These are phyloP conservation scores for Apiospora rasikravindrae DNA, from an alignment of 2,329 filamentous ascomycete species.

Conservation along the genomic window DNA sequence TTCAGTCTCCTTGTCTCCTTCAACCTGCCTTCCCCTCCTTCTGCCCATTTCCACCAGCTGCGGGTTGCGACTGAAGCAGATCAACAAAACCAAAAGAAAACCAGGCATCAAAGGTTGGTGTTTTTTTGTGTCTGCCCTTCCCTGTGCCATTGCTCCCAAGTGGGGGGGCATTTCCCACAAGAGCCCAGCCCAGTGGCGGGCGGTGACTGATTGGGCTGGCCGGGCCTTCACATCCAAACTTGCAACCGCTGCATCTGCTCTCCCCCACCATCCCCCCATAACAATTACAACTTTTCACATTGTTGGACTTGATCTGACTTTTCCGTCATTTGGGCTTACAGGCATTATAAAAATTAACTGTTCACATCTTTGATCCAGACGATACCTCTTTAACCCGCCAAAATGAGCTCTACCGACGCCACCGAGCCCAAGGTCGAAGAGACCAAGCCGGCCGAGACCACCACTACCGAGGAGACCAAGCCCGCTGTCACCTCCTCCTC, in stretches of 20 bases:
- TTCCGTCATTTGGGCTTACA: background rate
- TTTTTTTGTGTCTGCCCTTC: background rate
- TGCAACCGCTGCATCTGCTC: background rate
- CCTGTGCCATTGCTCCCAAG: background rate
- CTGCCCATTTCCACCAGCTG: background rate
- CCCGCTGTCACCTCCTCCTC: constrained; percentile 60
- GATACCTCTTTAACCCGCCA: constrained; percentile 30
- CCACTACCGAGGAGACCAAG: constrained; percentile 42
- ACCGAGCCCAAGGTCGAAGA: constrained; percentile 61
- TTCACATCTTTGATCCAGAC: constrained; percentile 16
- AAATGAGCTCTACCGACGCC: constrained; percentile 56
- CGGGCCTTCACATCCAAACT: background rate
- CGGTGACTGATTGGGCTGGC: constrained; percentile 7
- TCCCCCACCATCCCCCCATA: constrained; percentile 2
- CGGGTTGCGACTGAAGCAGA: background rate
- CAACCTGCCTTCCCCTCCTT: background rate
- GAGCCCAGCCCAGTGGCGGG: constrained; percentile 7
- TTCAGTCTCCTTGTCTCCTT: background rate
- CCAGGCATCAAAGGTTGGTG: background rate
- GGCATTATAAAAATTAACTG: constrained; percentile 18
- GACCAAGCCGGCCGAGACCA: constrained; percentile 47
- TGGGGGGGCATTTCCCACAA: background rate
- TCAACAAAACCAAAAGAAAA: background rate
- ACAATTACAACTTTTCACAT: background rate
- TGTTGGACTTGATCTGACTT: background rate